Evolutionary conservation across 2,329 filamentous ascomycete species (phyloP).

Genomic region (Ophiostoma sp.): DNA sequence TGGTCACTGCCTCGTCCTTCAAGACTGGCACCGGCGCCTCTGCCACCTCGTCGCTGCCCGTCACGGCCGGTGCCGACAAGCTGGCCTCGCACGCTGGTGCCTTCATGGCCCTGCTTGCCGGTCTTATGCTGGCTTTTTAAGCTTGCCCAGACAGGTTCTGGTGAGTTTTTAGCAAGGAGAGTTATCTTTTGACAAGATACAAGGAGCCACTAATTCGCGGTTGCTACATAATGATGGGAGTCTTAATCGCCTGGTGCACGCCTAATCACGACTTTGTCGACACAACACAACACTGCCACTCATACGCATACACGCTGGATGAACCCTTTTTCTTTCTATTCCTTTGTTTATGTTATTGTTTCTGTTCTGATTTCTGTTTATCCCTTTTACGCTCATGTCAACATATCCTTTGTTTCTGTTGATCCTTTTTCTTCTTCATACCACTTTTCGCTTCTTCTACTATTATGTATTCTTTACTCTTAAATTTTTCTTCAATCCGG

Average conservation of each 20-base stretch:
- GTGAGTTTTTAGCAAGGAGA: not conserved
- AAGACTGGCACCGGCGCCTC: no score
- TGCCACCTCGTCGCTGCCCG: no score
- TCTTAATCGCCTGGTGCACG: constrained; percentile 6
- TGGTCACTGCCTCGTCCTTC: not conserved
- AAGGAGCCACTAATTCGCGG: not conserved
- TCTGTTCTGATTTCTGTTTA: not conserved
- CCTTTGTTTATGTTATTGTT: not conserved
- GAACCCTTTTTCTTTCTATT: constrained; percentile 8
- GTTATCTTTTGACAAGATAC: constrained; percentile 6
- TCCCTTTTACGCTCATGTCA: not conserved
- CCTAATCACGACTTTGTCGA: constrained; percentile 5
- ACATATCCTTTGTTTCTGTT: constrained; percentile 15
- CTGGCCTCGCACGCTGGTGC: constrained; percentile 11
- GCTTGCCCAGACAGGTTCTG: not conserved
- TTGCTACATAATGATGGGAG: constrained; percentile 6
- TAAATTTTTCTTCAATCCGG: constrained; percentile 2
- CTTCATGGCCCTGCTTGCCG: constrained; percentile 18
- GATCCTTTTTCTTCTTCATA: constrained; percentile 11
- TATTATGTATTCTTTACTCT: constrained; percentile 15
- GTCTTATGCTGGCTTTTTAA: constrained; percentile 22
- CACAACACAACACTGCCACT: constrained; percentile 9
- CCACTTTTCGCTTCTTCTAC: constrained; percentile 15
- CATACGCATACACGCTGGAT: not conserved
- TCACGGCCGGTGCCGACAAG: constrained; percentile 20